These are phyloP conservation scores for Volvox reticuliferus DNA, from an alignment of 139 green algal species.

Conservation along the genomic window DNA sequence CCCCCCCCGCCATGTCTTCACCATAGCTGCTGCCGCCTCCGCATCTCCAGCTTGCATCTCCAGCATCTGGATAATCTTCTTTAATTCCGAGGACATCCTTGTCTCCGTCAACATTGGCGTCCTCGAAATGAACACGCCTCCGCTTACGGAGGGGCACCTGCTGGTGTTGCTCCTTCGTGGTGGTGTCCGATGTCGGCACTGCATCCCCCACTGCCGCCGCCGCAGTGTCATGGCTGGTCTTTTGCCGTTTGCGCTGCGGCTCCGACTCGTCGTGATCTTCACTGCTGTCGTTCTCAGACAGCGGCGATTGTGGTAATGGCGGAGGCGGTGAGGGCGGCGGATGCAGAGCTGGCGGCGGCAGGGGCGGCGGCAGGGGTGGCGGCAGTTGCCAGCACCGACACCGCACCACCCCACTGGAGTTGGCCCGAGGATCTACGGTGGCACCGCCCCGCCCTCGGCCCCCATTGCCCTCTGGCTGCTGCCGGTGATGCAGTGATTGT, in stretches of 20 bases:
- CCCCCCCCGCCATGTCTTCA: background rate
- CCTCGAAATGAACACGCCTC: too few species aligned
- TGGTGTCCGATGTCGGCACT: background rate
- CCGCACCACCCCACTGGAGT: background rate
- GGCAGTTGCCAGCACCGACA: background rate
- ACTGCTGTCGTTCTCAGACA: too few species aligned
- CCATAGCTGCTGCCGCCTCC: background rate
- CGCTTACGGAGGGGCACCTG: background rate
- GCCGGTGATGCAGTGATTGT: too few species aligned
- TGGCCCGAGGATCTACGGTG: background rate
- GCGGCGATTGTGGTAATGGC: background rate
- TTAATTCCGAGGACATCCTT: background rate
- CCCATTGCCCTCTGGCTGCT: too few species aligned
- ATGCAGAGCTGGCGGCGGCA: background rate
- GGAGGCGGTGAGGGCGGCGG: background rate
- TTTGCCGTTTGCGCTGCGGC: background rate
- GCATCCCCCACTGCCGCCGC: background rate
- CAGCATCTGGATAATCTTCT: background rate
- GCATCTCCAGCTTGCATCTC: background rate
- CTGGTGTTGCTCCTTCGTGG: background rate
- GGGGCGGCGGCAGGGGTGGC: background rate
- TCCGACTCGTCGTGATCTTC: background rate
- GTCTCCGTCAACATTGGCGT: too few species aligned
- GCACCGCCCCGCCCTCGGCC: too few species aligned
- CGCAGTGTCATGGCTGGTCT: background rate